Evolutionary conservation across 2,329 filamentous ascomycete species (phyloP).

Genomic region (Nemania bipapillata): DNA sequence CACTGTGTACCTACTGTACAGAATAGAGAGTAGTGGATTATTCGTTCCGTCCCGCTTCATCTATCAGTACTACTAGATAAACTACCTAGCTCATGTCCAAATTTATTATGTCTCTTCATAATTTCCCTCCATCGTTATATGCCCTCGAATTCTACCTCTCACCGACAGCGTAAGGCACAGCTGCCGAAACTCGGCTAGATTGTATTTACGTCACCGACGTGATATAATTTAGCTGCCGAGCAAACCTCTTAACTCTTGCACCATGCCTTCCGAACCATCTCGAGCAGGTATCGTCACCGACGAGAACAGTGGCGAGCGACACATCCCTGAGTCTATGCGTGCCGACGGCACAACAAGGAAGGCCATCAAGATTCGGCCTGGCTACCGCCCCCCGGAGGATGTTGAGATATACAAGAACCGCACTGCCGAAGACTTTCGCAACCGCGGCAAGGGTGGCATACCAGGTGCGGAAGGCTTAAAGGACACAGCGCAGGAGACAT

Average conservation of each 20-base stretch:
- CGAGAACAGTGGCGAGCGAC: constrained; percentile 78
- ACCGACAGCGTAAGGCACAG: not conserved
- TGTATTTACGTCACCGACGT: not conserved
- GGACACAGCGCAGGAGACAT: constrained; percentile 59
- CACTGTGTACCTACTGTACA: not conserved
- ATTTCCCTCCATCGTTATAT: constrained; percentile 6
- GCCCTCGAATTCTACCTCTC: not conserved
- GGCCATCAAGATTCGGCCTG: constrained; percentile 92
- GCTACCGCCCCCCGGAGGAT: constrained; percentile 93
- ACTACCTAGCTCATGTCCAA: constrained; percentile 6
- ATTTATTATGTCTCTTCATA: not conserved
- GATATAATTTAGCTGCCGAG: constrained; percentile 9
- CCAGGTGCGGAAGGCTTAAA: constrained; percentile 76
- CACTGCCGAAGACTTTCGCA: constrained; percentile 85
- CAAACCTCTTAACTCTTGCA: not conserved
- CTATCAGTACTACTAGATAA: no score
- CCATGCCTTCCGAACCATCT: constrained; percentile 62
- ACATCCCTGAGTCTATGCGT: constrained; percentile 87
- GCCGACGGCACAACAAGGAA: constrained; percentile 91
- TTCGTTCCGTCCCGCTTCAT: constrained; percentile 22
- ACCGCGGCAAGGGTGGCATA: constrained; percentile 74
- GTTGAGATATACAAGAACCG: constrained; percentile 96
- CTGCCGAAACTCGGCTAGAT: constrained; percentile 12
- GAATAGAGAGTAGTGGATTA: constrained; percentile 5
- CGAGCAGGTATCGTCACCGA: constrained; percentile 82